phyloP scores from a whole-genome alignment of 192 early-diverging fungal species.

The Obelidium mucronatum region DNA sequence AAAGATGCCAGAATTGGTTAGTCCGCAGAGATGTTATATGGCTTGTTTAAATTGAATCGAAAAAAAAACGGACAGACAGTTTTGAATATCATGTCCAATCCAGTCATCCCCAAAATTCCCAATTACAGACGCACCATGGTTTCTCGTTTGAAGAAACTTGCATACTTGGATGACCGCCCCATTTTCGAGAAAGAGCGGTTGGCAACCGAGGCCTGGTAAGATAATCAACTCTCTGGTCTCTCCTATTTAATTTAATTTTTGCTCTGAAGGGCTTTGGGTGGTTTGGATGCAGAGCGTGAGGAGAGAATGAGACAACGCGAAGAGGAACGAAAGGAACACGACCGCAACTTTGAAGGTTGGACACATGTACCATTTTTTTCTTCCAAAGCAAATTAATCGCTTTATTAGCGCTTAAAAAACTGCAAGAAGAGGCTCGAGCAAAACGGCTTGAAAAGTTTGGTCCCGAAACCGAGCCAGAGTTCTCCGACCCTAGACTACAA shows the following conservation, averaged over 20 bases:
- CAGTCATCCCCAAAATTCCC: slow-evolving; percentile 58
- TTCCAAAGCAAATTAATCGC: background rate
- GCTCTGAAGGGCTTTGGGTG: slow-evolving; percentile 45
- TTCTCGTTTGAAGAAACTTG: slow-evolving; percentile 46
- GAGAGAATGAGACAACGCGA: slow-evolving; percentile 57
- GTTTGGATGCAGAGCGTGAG: slow-evolving; percentile 55
- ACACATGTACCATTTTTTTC: background rate
- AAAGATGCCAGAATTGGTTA: slow-evolving; percentile 62
- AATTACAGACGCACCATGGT: slow-evolving; percentile 64
- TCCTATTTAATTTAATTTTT: slow-evolving; percentile 6
- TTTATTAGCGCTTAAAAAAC: slow-evolving; percentile 46
- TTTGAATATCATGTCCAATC: slow-evolving; percentile 65
- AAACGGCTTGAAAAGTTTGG: slow-evolving; percentile 48
- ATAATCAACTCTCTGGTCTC: background rate
- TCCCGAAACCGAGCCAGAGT: slow-evolving; percentile 38
- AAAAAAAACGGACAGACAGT: no score
- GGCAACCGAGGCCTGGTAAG: slow-evolving; percentile 61
- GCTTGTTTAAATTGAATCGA: no score
- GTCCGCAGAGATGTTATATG: background rate
- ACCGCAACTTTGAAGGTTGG: slow-evolving; percentile 66
- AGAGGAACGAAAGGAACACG: slow-evolving; percentile 53
- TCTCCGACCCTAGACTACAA: slow-evolving; percentile 32
- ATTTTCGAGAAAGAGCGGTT: slow-evolving; percentile 68
- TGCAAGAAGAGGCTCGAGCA: slow-evolving; percentile 50
- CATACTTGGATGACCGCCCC: slow-evolving; percentile 68